Evolutionary conservation across 768 basidiomycete species (phyloP).

Genomic region (Hysterangium stoloniferum): DNA sequence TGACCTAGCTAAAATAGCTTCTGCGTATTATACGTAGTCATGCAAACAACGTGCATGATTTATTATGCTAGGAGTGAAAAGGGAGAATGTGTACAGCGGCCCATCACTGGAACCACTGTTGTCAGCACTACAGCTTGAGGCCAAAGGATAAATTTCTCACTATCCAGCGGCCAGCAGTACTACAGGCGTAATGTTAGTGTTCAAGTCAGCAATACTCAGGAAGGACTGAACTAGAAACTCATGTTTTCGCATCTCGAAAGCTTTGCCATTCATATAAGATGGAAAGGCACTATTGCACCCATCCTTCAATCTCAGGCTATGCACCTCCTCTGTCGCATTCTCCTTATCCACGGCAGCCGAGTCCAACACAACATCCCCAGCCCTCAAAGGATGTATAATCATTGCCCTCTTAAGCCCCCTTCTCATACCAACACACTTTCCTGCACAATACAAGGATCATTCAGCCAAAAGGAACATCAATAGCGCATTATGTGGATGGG

Average conservation of each 20-base stretch:
- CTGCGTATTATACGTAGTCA: not conserved
- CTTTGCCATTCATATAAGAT: slow-evolving; percentile 53
- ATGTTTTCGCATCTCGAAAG: slow-evolving; percentile 68
- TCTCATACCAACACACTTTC: no score
- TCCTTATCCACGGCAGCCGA: no score
- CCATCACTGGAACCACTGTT: slow-evolving; percentile 32
- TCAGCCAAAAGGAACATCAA: no score
- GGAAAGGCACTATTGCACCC: no score
- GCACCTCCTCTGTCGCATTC: no score
- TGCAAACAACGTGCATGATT: slow-evolving; percentile 38
- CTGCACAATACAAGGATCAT: no score
- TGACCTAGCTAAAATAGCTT: slow-evolving; percentile 1
- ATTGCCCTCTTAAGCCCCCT: no score
- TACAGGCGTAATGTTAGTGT: not conserved
- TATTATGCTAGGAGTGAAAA: slow-evolving; percentile 77
- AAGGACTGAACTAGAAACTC: not conserved
- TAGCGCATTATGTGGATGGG: no score
- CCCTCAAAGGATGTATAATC: no score
- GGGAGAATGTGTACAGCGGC: slow-evolving; percentile 68
- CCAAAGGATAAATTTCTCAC: slow-evolving; percentile 1
- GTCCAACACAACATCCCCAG: no score
- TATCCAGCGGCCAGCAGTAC: slow-evolving; percentile 6
- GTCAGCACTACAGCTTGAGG: slow-evolving; percentile 9
- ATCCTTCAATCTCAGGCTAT: no score
- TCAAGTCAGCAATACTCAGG: not conserved